A percentile compares a stretch with the other conserved stretches of the same genome.
These are phyloP conservation scores for Sanghuangporus weigelae DNA, from an alignment of 1,284 basidiomycete genomes.

Conservation along the genomic window DNA sequence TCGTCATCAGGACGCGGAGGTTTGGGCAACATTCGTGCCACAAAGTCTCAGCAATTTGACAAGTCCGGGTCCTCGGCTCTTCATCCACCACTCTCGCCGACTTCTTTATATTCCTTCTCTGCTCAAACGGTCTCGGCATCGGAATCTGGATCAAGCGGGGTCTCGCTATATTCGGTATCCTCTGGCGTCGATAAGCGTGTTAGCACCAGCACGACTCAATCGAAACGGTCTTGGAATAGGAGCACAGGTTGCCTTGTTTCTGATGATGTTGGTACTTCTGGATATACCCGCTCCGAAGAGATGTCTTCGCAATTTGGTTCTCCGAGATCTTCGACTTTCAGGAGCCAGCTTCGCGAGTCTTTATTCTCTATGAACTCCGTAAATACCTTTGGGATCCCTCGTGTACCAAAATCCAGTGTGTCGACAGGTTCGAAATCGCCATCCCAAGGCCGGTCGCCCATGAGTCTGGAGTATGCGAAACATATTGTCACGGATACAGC, in stretches of 20 bases:
- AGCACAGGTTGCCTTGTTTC: neutral
- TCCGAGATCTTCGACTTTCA: neutral
- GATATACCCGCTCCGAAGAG: neutral
- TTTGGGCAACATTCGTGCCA: conserved; percentile 6
- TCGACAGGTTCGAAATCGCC: neutral
- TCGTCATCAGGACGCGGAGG: conserved; percentile 4
- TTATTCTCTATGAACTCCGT: neutral
- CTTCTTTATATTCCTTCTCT: neutral
- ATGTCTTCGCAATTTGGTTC: neutral
- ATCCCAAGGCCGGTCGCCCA: neutral
- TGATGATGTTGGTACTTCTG: neutral
- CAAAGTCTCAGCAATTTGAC: neutral
- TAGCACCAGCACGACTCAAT: neutral
- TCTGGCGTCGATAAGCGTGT: neutral
- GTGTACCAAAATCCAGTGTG: neutral
- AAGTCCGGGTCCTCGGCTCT: neutral
- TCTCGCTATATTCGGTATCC: neutral
- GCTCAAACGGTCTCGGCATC: neutral
- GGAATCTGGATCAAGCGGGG: neutral
- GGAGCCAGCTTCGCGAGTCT: neutral
- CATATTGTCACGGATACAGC: neutral
- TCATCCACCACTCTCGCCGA: neutral
- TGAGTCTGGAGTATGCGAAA: neutral
- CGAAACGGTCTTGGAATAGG: neutral
- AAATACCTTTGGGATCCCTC: neutral